Conservation (phyloP, 2,329 filamentous ascomycete species). For the Waltergamsia citrina region DNA sequence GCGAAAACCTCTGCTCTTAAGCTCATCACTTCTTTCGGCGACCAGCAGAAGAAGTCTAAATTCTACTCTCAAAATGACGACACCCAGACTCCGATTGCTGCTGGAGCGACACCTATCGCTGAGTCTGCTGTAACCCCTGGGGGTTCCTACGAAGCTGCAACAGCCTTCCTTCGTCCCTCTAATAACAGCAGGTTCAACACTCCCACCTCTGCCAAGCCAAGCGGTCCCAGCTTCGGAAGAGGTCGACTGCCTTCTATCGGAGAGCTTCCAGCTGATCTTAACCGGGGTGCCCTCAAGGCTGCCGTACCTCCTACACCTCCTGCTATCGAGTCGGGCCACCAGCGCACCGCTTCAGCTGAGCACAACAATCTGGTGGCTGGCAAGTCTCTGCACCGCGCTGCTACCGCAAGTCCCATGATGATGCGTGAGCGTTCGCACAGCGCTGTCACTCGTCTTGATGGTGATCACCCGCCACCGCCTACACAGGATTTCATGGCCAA, state of each 20-base stretch:
- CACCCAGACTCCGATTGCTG: slow-evolving; percentile 66
- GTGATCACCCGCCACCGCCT: slow-evolving; percentile 50
- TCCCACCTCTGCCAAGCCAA: slow-evolving; percentile 54
- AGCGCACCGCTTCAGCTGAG: slow-evolving; percentile 26
- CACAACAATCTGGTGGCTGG: slow-evolving; percentile 32
- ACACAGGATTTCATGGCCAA: slow-evolving; percentile 50
- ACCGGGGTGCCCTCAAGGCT: slow-evolving; percentile 9
- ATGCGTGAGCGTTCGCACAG: slow-evolving; percentile 19
- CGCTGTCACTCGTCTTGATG: too few relatives aligned
- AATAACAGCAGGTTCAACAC: slow-evolving; percentile 62
- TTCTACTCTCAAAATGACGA: slow-evolving; percentile 50
- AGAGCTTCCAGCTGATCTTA: slow-evolving; percentile 34
- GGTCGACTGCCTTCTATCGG: slow-evolving; percentile 71
- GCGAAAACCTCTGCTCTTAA: slow-evolving; percentile 79
- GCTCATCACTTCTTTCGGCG: slow-evolving; percentile 82
- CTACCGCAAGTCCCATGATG: slow-evolving; percentile 60
- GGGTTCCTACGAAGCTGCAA: slow-evolving; percentile 49
- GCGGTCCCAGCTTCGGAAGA: too few relatives aligned
- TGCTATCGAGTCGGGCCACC: slow-evolving; percentile 13
- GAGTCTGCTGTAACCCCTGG: slow-evolving; percentile 60
- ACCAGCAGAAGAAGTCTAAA: slow-evolving; percentile 50
- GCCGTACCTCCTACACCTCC: neutral
- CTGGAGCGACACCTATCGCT: slow-evolving; percentile 80
- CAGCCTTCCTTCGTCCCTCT: slow-evolving; percentile 58
- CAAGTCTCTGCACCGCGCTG: slow-evolving; percentile 48